Base-by-base conservation (phyloP, 108 stramenopile genomes). In the Pseudonitzschia multiseries region DNA sequence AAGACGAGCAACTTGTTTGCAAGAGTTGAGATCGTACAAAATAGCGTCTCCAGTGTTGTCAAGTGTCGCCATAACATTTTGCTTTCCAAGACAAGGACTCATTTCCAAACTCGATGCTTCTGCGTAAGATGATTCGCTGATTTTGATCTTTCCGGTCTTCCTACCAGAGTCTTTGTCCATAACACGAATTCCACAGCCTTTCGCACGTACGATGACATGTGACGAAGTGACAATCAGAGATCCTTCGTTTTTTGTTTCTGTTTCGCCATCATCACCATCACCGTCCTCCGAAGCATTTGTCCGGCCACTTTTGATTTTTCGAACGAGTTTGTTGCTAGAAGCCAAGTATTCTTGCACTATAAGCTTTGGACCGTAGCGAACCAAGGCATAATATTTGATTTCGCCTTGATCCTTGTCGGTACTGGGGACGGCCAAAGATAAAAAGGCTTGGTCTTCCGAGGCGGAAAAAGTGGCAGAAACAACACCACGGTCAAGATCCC, bases 401-500 rank as follows among this genome's bases (percentile, higher is more conserved):
- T 36, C 36, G 36, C 6, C 6, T 27, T 62, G 31, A 28, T 65
- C 57, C 21, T 40, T 27, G 2, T 28, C 28, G 42, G 44, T 54
- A 3, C 20, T 50, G 52, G 48, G 4, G 36, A 69, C 46, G 12
- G 78, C 54, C 20, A 82, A 28, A 40, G 48, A 59, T 40, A 65
- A 33, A 64, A 83, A 73, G 44, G 24, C 41, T 31, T 42, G 27
- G 20, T 75, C 70, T 29, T 71, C 69, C 26, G 61, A 67, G 0
- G 71, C 72, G 15, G 54, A n/a, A 10, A 81, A 31, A 5, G 64
- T 71, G 24, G 79, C 41, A 8, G 75, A 69, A 40, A 84, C 75
- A n/a, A 87, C 83, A 59, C 86, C 83, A 27, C 86, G 77, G 32
- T 75, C 59, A 41, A 84, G 57, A 72, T 84, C 83, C 83, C 83